Percentiles rank a stretch among this genome's conserved stretches.
These are phyloP conservation scores for Zasmidium cellare DNA, from an alignment of 2,329 filamentous ascomycete genomes.

Conservation along the genomic window DNA sequence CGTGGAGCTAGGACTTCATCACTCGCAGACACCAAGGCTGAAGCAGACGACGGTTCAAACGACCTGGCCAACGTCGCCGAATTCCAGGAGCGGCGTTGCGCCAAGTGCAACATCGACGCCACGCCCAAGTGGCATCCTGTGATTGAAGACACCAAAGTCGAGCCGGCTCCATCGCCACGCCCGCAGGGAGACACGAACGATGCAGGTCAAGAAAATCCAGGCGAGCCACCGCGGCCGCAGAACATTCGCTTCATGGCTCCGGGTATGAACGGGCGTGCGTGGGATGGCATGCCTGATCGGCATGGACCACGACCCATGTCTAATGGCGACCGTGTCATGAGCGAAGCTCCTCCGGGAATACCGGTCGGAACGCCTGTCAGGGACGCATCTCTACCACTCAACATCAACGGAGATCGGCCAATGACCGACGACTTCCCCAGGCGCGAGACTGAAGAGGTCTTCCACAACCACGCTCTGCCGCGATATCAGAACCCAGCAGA, in stretches of 20 bases:
- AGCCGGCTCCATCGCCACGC: slow-evolving; percentile 12
- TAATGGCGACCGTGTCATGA: slow-evolving; percentile 13
- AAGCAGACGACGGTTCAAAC: slow-evolving; percentile 26
- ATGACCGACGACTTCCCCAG: slow-evolving; percentile 11
- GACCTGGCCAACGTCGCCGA: slow-evolving; percentile 29
- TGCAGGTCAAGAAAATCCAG: slow-evolving; percentile 8
- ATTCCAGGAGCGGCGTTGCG: slow-evolving; percentile 41
- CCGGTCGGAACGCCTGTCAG: slow-evolving; percentile 9
- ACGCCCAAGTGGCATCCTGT: slow-evolving; percentile 61
- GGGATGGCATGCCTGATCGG: slow-evolving; percentile 33
- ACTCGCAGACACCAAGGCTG: slow-evolving; percentile 29
- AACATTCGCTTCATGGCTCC: slow-evolving; percentile 31
- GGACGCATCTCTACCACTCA: slow-evolving; percentile 7
- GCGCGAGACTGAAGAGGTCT: slow-evolving; percentile 22
- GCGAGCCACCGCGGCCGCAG: slow-evolving; percentile 8
- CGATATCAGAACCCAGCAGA: slow-evolving; percentile 24
- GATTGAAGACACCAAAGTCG: slow-evolving; percentile 15
- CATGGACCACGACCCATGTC: slow-evolving; percentile 9
- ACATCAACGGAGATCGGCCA: slow-evolving; percentile 18
- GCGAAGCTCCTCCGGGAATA: slow-evolving; percentile 8
- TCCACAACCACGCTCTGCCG: slow-evolving; percentile 28
- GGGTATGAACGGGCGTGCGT: slow-evolving; percentile 28
- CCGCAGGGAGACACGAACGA: slow-evolving; percentile 25
- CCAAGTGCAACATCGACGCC: slow-evolving; percentile 59
- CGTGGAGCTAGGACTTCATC: slow-evolving; percentile 36